phyloP scores from a whole-genome alignment of 2,329 filamentous ascomycete genomes.

The Colletotrichum graminicola region DNA sequence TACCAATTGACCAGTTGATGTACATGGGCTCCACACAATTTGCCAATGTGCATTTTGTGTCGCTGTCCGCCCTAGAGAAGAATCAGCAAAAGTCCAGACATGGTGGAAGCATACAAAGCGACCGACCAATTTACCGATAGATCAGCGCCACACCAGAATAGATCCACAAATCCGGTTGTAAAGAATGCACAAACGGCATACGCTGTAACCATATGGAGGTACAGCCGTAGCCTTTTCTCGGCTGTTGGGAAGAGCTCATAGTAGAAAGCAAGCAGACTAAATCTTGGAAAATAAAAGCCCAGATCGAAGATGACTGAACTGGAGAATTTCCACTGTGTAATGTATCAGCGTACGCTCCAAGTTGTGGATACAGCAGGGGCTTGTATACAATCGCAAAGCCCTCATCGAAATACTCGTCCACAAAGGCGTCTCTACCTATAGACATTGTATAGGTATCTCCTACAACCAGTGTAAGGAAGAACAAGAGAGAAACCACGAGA shows the following conservation, averaged over 20 bases:
- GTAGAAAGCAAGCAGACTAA: conserved; percentile 6
- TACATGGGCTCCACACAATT: background rate
- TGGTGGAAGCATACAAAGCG: rapidly evolving
- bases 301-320: conserved; percentile 7
- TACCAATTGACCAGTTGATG: conserved; percentile 12
- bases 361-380: background rate
- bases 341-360: background rate
- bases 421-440: background rate
- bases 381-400: conserved; percentile 1
- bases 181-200: background rate
- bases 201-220: background rate
- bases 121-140: background rate
- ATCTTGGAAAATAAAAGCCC: conserved; percentile 11
- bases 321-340: background rate
- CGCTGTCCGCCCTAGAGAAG: background rate
- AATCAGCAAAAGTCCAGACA: background rate
- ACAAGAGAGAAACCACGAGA: background rate
- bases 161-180: background rate
- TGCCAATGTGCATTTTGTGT: background rate
- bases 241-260: background rate
- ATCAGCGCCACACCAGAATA: background rate
- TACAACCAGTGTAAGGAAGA: background rate
- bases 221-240: background rate
- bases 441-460: conserved; percentile 12
- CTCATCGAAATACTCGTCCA: background rate